phyloP scores from a whole-genome alignment of 2,329 filamentous ascomycete genomes.

The Didymella segeticola region DNA sequence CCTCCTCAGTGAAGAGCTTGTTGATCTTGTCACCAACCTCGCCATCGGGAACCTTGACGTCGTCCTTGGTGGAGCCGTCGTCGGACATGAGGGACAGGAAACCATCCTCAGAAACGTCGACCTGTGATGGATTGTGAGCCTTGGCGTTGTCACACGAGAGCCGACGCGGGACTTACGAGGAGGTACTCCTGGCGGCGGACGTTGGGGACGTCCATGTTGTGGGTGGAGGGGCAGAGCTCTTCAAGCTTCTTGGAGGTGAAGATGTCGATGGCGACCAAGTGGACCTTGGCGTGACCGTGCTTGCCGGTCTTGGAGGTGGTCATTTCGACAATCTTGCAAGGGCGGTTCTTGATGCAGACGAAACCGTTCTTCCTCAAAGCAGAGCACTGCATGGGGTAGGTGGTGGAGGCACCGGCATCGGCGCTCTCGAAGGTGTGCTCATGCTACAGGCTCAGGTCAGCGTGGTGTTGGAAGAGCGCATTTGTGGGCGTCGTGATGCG shows the following conservation, averaged over 20 bases:
- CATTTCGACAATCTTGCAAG: slow-evolving; percentile 99
- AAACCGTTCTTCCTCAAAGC: slow-evolving; percentile 98
- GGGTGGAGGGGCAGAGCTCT: slow-evolving; percentile 97
- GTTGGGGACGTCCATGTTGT: slow-evolving; percentile 97
- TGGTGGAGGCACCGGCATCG: slow-evolving; percentile 94
- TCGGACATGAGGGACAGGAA: slow-evolving; percentile 95
- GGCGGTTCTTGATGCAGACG: slow-evolving; percentile 98
- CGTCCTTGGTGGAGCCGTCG: slow-evolving; percentile 86
- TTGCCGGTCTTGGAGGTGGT: slow-evolving; percentile 99
- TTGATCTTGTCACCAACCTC: slow-evolving; percentile 88
- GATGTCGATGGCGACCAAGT: slow-evolving; percentile 97
- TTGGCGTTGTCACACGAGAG: slow-evolving; percentile 5
- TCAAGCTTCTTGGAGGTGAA: slow-evolving; percentile 99
- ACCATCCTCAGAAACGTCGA: slow-evolving; percentile 91
- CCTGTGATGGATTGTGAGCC: slow-evolving; percentile 58
- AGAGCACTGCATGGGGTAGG: slow-evolving; percentile 99
- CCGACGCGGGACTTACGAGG: slow-evolving; percentile 73
- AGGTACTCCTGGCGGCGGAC: slow-evolving; percentile 90
- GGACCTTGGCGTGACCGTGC: slow-evolving; percentile 99
- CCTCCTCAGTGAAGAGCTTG: slow-evolving; percentile 79
- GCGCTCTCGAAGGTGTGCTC: slow-evolving; percentile 84
- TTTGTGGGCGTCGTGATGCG: slow-evolving; percentile 23
- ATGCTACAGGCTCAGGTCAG: slow-evolving; percentile 50
- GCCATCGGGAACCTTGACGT: slow-evolving; percentile 90
- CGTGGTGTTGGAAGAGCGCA: slow-evolving; percentile 8